phyloP scores from a whole-genome alignment of 257 asterid genomes.

The Ophiorrhiza pumila region DNA sequence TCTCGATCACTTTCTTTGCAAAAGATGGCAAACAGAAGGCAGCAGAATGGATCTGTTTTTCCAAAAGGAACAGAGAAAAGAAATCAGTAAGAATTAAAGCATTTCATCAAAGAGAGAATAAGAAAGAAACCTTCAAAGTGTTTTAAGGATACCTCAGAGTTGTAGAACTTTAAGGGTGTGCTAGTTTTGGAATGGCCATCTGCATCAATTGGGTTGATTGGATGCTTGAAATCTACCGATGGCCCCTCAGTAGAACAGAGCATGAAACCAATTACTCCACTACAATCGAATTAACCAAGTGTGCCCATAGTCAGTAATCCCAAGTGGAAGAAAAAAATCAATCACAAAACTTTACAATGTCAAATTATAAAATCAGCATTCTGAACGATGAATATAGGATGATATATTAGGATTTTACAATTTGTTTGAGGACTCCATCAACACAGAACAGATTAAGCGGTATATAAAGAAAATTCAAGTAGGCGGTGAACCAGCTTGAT shows the following conservation, averaged over 20 bases:
- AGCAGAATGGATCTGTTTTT: constrained; percentile 72
- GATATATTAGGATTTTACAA: background rate
- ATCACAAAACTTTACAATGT: background rate
- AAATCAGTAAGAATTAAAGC: constrained; percentile 8
- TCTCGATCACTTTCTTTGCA: constrained; percentile 75
- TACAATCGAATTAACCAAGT: constrained; percentile 24
- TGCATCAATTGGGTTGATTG: constrained; percentile 60
- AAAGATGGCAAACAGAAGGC: constrained; percentile 95
- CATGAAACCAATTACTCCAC: constrained; percentile 92
- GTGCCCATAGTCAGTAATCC: background rate
- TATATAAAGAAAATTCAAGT: background rate
- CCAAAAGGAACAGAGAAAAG: background rate
- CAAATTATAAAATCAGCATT: background rate
- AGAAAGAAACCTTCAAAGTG: background rate
- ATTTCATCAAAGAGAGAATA: background rate
- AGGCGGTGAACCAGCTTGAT: background rate
- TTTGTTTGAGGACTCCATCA: background rate
- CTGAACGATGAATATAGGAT: no score
- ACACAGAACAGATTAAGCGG: background rate
- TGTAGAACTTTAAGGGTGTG: constrained; percentile 68
- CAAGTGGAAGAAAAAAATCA: background rate
- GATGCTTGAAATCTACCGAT: constrained; percentile 65
- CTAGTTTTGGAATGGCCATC: constrained; percentile 34
- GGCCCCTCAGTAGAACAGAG: constrained; percentile 84
- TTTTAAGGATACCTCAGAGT: constrained; percentile 55